phyloP scores from a whole-genome alignment of 78 protist genomes.

The Trichosphaerium sp. region DNA sequence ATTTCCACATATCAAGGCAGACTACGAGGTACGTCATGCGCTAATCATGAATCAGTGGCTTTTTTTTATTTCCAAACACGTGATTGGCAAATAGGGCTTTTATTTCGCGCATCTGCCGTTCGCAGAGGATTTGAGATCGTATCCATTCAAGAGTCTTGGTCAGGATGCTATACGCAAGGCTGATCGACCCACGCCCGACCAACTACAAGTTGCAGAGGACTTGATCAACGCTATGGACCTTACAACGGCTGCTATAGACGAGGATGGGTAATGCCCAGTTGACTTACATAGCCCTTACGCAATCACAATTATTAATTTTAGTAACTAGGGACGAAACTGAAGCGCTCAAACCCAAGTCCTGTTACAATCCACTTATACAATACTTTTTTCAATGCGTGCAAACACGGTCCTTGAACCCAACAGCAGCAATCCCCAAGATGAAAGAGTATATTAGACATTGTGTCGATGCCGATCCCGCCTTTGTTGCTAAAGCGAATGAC shows the following conservation, averaged over 20 bases:
- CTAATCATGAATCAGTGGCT: too few relatives aligned
- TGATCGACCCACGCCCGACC: background rate
- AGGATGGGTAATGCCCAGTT: conserved; percentile 14
- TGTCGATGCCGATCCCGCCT: too few relatives aligned
- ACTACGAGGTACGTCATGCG: too few relatives aligned
- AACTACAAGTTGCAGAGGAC: conserved; percentile 15
- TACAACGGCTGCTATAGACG: conserved; percentile 32
- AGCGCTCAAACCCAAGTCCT: conserved; percentile 21
- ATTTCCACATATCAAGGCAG: conserved; percentile 8
- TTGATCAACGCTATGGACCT: conserved; percentile 44
- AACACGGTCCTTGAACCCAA: conserved; percentile 32
- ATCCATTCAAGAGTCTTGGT: conserved; percentile 14
- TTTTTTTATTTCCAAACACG: too few relatives aligned
- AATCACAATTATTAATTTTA: conserved; percentile 8
- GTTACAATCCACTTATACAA: conserved; percentile 52
- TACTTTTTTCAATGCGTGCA: conserved; percentile 52
- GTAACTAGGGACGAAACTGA: background rate
- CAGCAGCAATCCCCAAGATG: conserved; percentile 24
- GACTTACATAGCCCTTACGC: background rate
- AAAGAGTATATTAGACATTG: too few relatives aligned
- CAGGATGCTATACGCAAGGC: too few relatives aligned
- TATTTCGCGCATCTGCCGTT: conserved; percentile 25
- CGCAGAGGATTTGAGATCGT: conserved; percentile 30
- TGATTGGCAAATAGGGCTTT: too few relatives aligned
- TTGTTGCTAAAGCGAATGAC: too few relatives aligned